A percentile compares a stretch with the other conserved stretches of the same genome.
Conservation (phyloP, 345 rosid genomes). For the Geranium brycei region DNA sequence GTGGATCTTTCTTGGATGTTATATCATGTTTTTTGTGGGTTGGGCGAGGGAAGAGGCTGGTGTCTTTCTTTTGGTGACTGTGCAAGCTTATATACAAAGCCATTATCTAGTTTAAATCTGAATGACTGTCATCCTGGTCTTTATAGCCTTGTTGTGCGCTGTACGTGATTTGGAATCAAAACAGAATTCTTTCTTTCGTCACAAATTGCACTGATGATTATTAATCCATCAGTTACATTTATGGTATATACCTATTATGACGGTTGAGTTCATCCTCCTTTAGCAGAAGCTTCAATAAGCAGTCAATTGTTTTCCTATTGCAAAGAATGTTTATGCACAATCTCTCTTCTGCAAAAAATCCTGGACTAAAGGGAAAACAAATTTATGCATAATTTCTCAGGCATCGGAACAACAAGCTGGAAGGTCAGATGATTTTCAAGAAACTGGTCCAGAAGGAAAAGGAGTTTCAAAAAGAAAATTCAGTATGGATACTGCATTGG, state of each 20-base stretch:
- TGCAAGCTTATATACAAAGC: neutral
- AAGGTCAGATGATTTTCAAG: slow-evolving; percentile 63
- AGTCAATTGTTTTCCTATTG: neutral
- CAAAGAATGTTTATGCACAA: slow-evolving; percentile 6
- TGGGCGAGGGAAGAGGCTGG: neutral
- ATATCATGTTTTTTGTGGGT: neutral
- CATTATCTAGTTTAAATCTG: neutral
- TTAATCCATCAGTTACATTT: too few relatives aligned
- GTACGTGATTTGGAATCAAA: too few relatives aligned
- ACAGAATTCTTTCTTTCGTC: too few relatives aligned
- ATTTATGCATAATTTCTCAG: slow-evolving; percentile 19
- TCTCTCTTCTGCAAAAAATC: neutral
- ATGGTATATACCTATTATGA: too few relatives aligned
- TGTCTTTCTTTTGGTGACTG: neutral
- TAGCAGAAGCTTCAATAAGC: neutral
- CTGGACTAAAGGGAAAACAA: neutral
- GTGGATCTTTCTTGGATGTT: neutral
- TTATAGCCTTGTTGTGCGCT: neutral
- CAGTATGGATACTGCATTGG: slow-evolving; percentile 56
- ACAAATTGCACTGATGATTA: too few relatives aligned
- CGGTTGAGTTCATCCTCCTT: too few relatives aligned
- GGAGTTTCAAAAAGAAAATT: slow-evolving; percentile 36
- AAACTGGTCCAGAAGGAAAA: slow-evolving; percentile 38
- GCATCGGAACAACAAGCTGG: slow-evolving; percentile 45
- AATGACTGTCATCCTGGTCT: neutral